Evolutionary conservation across 139 green algal genomes (phyloP).

Genomic region (Dunaliella sp.): DNA sequence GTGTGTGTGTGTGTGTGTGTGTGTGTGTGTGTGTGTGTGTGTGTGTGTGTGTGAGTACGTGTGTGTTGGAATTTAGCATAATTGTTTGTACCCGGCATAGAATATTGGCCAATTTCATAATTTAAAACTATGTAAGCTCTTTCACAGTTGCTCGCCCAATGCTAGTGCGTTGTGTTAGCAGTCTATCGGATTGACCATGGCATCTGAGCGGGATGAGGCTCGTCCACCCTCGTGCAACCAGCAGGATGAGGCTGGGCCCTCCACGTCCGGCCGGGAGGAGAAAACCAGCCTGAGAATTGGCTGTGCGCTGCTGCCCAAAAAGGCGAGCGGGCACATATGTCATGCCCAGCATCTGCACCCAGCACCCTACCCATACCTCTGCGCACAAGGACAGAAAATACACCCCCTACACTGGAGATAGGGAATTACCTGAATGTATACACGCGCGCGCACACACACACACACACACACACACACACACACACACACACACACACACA

Average conservation of each 20-base stretch:
- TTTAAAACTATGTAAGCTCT: not conserved
- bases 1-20: not conserved
- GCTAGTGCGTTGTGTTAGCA: no score
- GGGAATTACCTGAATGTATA: no score
- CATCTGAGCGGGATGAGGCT: not conserved
- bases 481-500: no score
- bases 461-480: no score
- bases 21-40: not conserved
- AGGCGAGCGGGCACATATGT: slow-evolving; percentile 16
- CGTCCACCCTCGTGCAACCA: no score
- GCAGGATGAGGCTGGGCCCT: not conserved
- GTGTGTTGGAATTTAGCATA: not conserved
- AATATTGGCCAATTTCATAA: not conserved
- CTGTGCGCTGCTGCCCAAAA: slow-evolving; percentile 48
- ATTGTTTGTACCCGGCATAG: not conserved
- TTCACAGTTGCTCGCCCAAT: no score
- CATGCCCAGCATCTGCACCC: not conserved
- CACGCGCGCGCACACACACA: no score
- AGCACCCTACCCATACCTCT: no score
- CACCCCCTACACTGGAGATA: no score
- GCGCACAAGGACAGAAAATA: no score
- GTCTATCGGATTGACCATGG: not conserved
- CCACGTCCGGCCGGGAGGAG: not conserved
- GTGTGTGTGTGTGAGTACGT: not conserved
- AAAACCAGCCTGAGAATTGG: slow-evolving; percentile 18